Conservation (phyloP, 2,329 filamentous ascomycete species). For the Hymenoscyphus occultus region DNA sequence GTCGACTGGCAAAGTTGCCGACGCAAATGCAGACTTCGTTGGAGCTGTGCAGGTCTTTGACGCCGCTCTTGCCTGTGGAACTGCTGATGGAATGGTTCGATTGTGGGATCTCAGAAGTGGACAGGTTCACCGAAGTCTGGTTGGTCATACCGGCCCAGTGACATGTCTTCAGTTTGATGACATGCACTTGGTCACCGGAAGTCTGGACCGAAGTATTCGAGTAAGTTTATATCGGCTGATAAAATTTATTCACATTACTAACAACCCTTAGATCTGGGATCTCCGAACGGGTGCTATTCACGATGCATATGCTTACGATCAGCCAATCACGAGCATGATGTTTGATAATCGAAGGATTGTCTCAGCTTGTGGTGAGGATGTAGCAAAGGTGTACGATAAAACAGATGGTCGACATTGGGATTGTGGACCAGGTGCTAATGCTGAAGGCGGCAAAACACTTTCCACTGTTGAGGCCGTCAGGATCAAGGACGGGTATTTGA, state of each 20-base stretch:
- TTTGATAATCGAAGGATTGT: conserved; percentile 91
- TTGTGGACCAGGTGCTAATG: conserved; percentile 77
- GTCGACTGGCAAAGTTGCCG: conserved; percentile 60
- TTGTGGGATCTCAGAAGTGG: conserved; percentile 96
- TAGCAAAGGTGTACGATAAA: conserved; percentile 98
- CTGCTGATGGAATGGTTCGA: conserved; percentile 94
- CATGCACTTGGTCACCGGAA: conserved; percentile 89
- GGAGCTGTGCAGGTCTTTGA: conserved; percentile 95
- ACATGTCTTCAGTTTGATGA: conserved; percentile 96
- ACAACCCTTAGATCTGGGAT: conserved; percentile 83
- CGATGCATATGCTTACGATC: conserved; percentile 94
- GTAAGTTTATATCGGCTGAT: conserved; percentile 55
- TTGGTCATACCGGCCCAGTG: conserved; percentile 92
- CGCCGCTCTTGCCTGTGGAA: conserved; percentile 90
- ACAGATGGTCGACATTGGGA: conserved; percentile 95
- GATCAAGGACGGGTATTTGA: conserved; percentile 89
- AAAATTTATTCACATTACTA: conserved; percentile 26
- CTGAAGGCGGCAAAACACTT: conserved; percentile 61
- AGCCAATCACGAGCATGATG: conserved; percentile 92
- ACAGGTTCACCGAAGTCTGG: conserved; percentile 92
- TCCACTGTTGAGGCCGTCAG: conserved; percentile 79
- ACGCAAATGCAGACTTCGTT: conserved; percentile 81
- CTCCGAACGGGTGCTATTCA: conserved; percentile 92
- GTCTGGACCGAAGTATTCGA: conserved; percentile 85
- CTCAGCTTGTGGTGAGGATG: conserved; percentile 83